Conservation (phyloP, 768 basidiomycete species). For the Galerina sulciceps region DNA sequence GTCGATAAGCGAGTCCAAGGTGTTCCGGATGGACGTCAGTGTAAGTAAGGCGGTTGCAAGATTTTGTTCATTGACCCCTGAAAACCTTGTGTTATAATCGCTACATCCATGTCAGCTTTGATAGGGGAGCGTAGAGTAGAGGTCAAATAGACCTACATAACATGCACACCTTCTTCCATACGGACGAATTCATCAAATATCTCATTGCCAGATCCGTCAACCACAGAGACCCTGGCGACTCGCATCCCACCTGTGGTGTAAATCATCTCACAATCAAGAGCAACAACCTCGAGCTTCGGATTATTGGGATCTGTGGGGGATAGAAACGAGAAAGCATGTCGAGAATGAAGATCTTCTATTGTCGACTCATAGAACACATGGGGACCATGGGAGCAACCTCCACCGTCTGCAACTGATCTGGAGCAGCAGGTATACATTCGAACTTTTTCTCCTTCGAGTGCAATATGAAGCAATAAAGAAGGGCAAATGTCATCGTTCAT, state of each 20-base stretch:
- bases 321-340: conserved; percentile 71
- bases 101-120: conserved; percentile 38
- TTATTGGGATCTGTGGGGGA: conserved; percentile 26
- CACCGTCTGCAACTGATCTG: conserved; percentile 54
- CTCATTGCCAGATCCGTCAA: conserved; percentile 73
- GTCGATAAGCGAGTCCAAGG: conserved; percentile 74
- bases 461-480: conserved; percentile 6
- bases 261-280: conserved; percentile 96
- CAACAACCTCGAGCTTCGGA: conserved; percentile 72
- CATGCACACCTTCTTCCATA: conserved; percentile 80
- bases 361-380: conserved; percentile 91
- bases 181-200: conserved; percentile 84
- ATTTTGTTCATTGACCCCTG: conserved; percentile 69
- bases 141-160: conserved; percentile 58
- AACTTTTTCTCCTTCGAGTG: conserved; percentile 62
- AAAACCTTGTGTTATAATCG: conserved; percentile 92
- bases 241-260: conserved; percentile 93
- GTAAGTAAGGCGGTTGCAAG: conserved; percentile 68
- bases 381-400: conserved; percentile 77
- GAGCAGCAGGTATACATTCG: conserved; percentile 83
- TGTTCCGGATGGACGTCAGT: conserved; percentile 65
- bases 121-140: not conserved
- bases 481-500: not conserved
- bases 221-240: conserved; percentile 87
- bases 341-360: conserved; percentile 65